Conservation (phyloP, 169 alveolate genomes). For the Eimeria acervulina region DNA sequence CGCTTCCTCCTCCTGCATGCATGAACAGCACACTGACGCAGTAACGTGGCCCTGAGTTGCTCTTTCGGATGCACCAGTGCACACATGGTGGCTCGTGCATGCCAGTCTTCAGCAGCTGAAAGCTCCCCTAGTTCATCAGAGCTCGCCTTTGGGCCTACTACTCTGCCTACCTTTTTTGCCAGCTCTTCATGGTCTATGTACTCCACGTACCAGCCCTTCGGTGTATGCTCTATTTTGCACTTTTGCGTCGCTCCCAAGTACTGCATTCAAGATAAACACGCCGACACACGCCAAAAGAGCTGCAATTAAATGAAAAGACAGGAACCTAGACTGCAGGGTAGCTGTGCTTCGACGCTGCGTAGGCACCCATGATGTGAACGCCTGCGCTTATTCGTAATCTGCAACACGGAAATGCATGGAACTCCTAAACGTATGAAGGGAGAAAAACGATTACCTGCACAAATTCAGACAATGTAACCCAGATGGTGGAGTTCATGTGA, state of each 20-base stretch:
- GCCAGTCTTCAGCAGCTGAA: not conserved
- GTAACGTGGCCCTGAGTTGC: not conserved
- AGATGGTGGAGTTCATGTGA: constrained; percentile 97
- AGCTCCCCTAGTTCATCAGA: not conserved
- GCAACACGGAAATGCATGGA: too few species aligned
- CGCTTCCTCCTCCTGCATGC: constrained; percentile 73
- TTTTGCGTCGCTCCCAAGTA: constrained; percentile 95
- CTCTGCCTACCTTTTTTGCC: constrained; percentile 84
- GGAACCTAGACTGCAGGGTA: not conserved
- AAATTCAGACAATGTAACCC: constrained; percentile 94
- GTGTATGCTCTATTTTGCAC: constrained; percentile 95
- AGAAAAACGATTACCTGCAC: constrained; percentile 72
- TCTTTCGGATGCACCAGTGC: not conserved
- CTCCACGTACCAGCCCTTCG: constrained; percentile 96
- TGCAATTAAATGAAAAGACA: not conserved
- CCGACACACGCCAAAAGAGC: not conserved
- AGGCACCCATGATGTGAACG: not conserved
- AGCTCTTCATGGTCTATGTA: constrained; percentile 93
- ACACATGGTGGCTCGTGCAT: not conserved
- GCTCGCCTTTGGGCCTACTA: not conserved
- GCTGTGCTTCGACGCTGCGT: not conserved
- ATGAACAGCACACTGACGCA: not conserved
- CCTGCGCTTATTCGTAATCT: not conserved
- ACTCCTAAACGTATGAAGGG: not conserved
- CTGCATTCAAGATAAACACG: constrained; percentile 72